Conservation (phyloP, 2,329 filamentous ascomycete genomes). For the Exophiala oligosperma region DNA sequence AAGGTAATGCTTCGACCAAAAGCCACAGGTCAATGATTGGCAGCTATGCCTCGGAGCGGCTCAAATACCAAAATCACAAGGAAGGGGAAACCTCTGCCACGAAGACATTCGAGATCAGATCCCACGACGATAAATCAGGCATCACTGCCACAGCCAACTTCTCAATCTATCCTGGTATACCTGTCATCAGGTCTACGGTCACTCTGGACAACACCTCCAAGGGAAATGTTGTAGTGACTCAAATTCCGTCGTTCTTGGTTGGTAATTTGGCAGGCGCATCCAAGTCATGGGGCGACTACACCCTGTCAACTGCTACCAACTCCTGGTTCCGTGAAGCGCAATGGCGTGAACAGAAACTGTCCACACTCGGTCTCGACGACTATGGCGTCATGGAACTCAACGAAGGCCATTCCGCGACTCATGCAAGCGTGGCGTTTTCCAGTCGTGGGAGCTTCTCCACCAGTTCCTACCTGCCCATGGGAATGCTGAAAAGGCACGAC, state of each 20-base stretch:
- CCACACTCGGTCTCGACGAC: slow-evolving; percentile 34
- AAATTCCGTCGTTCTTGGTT: slow-evolving; percentile 30
- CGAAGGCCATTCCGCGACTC: slow-evolving; percentile 24
- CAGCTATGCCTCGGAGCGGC: slow-evolving; percentile 28
- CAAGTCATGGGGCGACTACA: slow-evolving; percentile 31
- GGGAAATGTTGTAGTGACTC: slow-evolving; percentile 20
- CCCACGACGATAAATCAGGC: slow-evolving; percentile 20
- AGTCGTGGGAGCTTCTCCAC: slow-evolving; percentile 37
- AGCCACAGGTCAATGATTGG: background rate
- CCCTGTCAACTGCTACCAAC: slow-evolving; percentile 30
- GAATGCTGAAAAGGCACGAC: slow-evolving; percentile 29
- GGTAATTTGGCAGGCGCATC: slow-evolving; percentile 26
- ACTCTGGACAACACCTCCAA: slow-evolving; percentile 28
- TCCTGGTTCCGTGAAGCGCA: slow-evolving; percentile 39
- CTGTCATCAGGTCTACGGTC: slow-evolving; percentile 5
- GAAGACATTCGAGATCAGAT: slow-evolving; percentile 24
- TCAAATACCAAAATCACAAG: slow-evolving; percentile 29
- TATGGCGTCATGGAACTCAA: slow-evolving; percentile 28
- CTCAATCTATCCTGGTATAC: slow-evolving; percentile 19
- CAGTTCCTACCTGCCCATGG: slow-evolving; percentile 34
- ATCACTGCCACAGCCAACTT: slow-evolving; percentile 28
- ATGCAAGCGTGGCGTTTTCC: slow-evolving; percentile 28
- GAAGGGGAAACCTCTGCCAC: background rate
- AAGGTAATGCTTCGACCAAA: background rate
- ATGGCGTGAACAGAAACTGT: slow-evolving; percentile 33